Conservation (phyloP, 2,329 filamentous ascomycete species). For the Pyrenochaeta sp. region DNA sequence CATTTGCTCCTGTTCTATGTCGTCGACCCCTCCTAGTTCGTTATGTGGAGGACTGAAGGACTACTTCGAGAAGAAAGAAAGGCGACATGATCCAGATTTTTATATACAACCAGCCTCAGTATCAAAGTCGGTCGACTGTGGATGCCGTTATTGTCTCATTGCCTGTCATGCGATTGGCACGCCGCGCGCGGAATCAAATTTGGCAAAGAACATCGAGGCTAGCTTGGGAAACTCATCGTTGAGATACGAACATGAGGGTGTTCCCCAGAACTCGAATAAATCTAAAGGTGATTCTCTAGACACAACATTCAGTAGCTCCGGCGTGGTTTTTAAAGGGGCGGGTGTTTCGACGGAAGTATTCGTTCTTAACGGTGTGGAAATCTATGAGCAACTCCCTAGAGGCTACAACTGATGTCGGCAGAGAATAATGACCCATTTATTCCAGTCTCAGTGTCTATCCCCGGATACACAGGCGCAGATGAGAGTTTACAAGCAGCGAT, state of each 20-base stretch:
- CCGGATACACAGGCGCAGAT: constrained; percentile 5
- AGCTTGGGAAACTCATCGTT: background rate
- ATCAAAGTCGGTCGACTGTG: background rate
- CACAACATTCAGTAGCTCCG: background rate
- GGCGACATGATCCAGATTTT: background rate
- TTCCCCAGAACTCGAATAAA: background rate
- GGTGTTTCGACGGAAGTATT: constrained; percentile 1
- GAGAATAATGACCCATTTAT: constrained; percentile 1
- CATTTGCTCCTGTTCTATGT: no score
- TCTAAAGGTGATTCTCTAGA: background rate
- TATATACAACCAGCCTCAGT: background rate
- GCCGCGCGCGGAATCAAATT: no score
- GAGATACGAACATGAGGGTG: no score
- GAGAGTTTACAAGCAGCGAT: background rate
- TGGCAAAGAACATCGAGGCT: background rate
- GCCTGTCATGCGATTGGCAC: background rate
- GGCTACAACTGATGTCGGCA: background rate
- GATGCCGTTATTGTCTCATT: background rate
- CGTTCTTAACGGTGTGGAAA: constrained; percentile 2
- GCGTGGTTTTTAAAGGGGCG: background rate
- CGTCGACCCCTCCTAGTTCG: background rate
- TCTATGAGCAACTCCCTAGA: background rate
- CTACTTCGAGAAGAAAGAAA: background rate
- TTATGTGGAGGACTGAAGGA: background rate
- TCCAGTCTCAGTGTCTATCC: background rate